A percentile compares a stretch with the other conserved stretches of the same genome.
Conservation (phyloP, 257 asterid species). For the Henckelia pumila region DNA sequence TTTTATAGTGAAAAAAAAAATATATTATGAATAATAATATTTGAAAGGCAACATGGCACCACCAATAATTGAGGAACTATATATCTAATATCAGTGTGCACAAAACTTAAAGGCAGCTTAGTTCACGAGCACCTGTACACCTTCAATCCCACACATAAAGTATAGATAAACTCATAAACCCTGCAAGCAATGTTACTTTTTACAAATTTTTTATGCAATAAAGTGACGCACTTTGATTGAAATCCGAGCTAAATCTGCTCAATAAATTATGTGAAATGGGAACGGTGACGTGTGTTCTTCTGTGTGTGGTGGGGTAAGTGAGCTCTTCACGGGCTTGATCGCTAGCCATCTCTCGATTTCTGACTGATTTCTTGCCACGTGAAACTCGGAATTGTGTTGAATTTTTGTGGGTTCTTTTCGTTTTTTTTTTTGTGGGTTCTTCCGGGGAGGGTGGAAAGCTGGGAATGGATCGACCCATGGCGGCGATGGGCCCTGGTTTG, state of each 20-base stretch:
- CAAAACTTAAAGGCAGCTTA: slow-evolving; percentile 36
- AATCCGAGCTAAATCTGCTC: slow-evolving; percentile 19
- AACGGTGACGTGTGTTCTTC: slow-evolving; percentile 28
- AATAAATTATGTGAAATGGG: slow-evolving; percentile 33
- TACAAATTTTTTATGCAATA: slow-evolving; percentile 17
- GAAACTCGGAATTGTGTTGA: background rate
- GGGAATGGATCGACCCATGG: slow-evolving; percentile 63
- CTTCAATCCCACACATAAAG: slow-evolving; percentile 25
- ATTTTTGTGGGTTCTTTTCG: slow-evolving; percentile 8
- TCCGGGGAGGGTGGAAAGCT: background rate
- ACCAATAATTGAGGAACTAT: slow-evolving; percentile 29
- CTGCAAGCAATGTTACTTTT: slow-evolving; percentile 18
- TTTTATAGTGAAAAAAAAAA: too few species aligned
- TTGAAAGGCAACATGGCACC: slow-evolving; percentile 26
- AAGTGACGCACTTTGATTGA: slow-evolving; percentile 35
- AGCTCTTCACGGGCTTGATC: slow-evolving; percentile 56
- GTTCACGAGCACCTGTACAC: slow-evolving; percentile 46
- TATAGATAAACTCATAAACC: slow-evolving; percentile 9
- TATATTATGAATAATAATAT: background rate
- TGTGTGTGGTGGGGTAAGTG: slow-evolving; percentile 31
- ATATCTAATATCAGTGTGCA: slow-evolving; percentile 32
- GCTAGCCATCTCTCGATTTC: slow-evolving; percentile 28
- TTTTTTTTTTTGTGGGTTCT: slow-evolving; percentile 15
- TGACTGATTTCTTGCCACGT: slow-evolving; percentile 48
- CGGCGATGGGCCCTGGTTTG: slow-evolving; percentile 65